phyloP scores from a whole-genome alignment of 768 basidiomycete genomes.

The Mycena rosella region DNA sequence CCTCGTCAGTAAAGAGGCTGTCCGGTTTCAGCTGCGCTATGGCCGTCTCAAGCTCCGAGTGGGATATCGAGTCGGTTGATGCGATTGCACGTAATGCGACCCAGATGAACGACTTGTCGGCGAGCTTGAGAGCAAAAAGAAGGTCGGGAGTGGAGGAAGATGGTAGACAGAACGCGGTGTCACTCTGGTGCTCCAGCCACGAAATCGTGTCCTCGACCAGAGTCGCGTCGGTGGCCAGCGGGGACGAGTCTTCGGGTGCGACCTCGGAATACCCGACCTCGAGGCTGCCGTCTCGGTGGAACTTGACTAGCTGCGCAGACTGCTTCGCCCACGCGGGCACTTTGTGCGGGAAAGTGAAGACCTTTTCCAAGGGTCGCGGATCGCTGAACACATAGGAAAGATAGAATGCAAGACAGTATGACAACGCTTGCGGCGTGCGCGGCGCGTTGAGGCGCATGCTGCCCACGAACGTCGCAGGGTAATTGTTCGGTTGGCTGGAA shows the following conservation, averaged over 20 bases:
- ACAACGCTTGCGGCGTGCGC: background rate
- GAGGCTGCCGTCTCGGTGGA: constrained; percentile 3
- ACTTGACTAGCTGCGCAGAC: constrained; percentile 11
- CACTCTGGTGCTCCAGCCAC: constrained; percentile 13
- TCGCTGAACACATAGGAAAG: background rate
- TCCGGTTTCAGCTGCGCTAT: background rate
- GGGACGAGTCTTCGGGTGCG: background rate
- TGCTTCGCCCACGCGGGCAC: constrained; percentile 17
- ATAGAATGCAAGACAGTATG: constrained; percentile 7
- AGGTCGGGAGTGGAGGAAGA: constrained; percentile 7
- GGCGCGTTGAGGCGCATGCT: constrained; percentile 4
- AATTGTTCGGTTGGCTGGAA: constrained; percentile 1
- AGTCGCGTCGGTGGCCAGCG: background rate
- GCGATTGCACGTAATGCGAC: constrained; percentile 9
- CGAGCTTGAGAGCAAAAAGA: constrained; percentile 11
- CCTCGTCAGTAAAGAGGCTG: background rate
- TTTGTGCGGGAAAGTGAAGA: constrained; percentile 21
- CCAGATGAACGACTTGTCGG: constrained; percentile 17
- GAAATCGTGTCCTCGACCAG: constrained; percentile 8
- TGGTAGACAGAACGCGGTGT: constrained; percentile 15
- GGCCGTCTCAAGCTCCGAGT: background rate
- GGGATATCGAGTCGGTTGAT: background rate
- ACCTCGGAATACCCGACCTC: constrained; percentile 2
- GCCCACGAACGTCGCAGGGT: background rate
- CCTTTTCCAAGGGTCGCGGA: background rate